Evolutionary conservation across 345 rosid genomes (phyloP), one percentile per base, ranked within the genome.

Genomic region (Eucalyptus fibrosa): DNA sequence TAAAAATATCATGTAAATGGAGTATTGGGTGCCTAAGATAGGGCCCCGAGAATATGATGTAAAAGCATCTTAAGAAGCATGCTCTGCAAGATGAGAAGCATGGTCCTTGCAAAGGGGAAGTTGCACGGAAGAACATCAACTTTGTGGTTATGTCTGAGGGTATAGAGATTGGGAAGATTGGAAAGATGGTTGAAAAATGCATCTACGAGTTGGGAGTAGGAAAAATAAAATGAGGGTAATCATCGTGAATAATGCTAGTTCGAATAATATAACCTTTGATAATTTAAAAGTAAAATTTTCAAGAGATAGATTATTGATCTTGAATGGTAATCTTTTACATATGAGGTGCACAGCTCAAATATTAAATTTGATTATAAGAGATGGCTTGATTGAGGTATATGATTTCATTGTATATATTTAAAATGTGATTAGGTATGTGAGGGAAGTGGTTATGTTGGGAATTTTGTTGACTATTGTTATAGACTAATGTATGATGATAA

Each of bases 171-270:
- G 40, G 55, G 40, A 40, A 40, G 40, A 40, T 40, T 45, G 3
- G 47, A 34, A 30, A 65, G 9, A 65, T 65, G 72, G 37, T 65
- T 65, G 72, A 65, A 10, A 65, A 65, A 14, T 65, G 72, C 72
- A 15, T 65, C 0, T 15, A n/a, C 6, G 2, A 7, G 5, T 65
- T 15, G 37, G 37, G 9, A 65, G 72, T n/a, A 65, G 19, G 17
- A 15, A 65, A 65, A 30, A 45, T 2, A 45, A 45, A 42, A 8
- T 44, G 45, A 40, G 40, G 40, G 32, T n/a, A 65, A 65, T n/a
- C 37, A 65, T 4, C 11, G 2, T 0, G 21, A 32, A n/a, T 65
- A 65, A 65, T n/a, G 1, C 10, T n/a, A 65, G 11, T n/a, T 8
- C 3, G 3, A 65, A n/a, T 65, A 32, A 65, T n/a, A 32, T 65